Conservation (phyloP, 2,329 filamentous ascomycete genomes). For the Colletotrichum trifolii region DNA sequence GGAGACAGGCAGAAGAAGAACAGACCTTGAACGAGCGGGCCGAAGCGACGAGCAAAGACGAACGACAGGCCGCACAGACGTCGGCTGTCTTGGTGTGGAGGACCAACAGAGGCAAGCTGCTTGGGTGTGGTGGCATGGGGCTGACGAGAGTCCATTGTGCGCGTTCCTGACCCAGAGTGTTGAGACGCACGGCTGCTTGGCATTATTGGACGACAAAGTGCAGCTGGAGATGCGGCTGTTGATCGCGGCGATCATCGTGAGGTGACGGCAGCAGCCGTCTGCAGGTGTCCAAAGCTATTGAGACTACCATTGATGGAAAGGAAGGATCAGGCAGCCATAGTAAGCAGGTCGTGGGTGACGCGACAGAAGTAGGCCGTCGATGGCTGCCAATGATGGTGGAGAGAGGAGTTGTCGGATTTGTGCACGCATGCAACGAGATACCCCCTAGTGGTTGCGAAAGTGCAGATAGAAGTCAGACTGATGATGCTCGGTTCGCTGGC, state of each 20-base stretch:
- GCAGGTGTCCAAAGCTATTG: constrained; percentile 6
- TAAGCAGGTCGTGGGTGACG: constrained; percentile 10
- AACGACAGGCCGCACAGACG: constrained; percentile 28
- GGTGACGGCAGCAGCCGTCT: constrained; percentile 28
- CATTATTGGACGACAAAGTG: constrained; percentile 20
- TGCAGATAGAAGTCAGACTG: constrained; percentile 21
- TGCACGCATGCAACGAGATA: constrained; percentile 35
- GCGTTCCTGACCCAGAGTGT: constrained; percentile 26
- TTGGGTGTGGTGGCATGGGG: constrained; percentile 1
- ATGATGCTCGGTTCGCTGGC: constrained; percentile 17
- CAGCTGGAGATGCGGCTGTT: constrained; percentile 30
- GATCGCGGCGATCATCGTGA: constrained; percentile 30
- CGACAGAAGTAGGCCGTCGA: constrained; percentile 10
- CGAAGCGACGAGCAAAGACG: constrained; percentile 15
- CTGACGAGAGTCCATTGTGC: neutral
- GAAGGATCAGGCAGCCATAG: constrained; percentile 11
- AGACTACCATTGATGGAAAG: constrained; percentile 14
- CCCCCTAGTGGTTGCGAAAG: constrained; percentile 21
- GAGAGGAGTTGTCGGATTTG: constrained; percentile 16
- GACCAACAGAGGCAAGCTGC: constrained; percentile 7
- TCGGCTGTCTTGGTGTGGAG: constrained; percentile 7
- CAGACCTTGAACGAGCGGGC: constrained; percentile 6
- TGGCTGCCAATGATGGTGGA: constrained; percentile 25
- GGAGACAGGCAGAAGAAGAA: neutral
- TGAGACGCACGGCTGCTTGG: constrained; percentile 14